A percentile compares a stretch with the other conserved stretches of the same genome.
Conservation (phyloP, 2,329 filamentous ascomycete species). For the Paramyrothecium roridum region DNA sequence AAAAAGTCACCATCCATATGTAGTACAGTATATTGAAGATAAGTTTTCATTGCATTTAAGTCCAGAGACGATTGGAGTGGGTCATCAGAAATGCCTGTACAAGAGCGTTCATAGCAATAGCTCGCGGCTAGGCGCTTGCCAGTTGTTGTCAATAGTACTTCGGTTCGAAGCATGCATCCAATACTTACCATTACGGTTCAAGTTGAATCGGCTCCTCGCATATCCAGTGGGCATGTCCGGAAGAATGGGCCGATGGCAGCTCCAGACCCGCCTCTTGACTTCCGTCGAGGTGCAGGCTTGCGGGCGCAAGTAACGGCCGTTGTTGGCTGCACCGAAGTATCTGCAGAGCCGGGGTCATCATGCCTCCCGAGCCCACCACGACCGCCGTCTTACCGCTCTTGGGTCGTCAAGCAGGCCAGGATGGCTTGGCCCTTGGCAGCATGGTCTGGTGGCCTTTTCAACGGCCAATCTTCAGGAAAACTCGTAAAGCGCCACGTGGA, state of each 20-base stretch:
- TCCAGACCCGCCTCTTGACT: neutral
- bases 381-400: too few relatives aligned
- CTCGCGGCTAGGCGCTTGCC: neutral
- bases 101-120: neutral
- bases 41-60: too few relatives aligned
- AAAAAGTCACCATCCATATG: too few relatives aligned
- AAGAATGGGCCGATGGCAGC: neutral
- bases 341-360: neutral
- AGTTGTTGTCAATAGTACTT: neutral
- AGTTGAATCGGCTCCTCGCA: neutral
- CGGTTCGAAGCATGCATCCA: neutral
- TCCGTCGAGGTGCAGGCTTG: neutral
- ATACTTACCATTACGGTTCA: neutral
- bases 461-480: too few relatives aligned
- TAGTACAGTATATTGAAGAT: too few relatives aligned
- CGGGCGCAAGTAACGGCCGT: constrained; percentile 1
- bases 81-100: too few relatives aligned
- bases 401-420: too few relatives aligned
- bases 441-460: too few relatives aligned
- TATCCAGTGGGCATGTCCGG: neutral
- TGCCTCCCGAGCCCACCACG: neutral
- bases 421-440: too few relatives aligned
- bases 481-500: neutral
- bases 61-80: too few relatives aligned
- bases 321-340: neutral